Evolutionary conservation across 2,329 filamentous ascomycete species (phyloP), one percentile per base, ranked within the genome.

Genomic region (Neurospora sp.): DNA sequence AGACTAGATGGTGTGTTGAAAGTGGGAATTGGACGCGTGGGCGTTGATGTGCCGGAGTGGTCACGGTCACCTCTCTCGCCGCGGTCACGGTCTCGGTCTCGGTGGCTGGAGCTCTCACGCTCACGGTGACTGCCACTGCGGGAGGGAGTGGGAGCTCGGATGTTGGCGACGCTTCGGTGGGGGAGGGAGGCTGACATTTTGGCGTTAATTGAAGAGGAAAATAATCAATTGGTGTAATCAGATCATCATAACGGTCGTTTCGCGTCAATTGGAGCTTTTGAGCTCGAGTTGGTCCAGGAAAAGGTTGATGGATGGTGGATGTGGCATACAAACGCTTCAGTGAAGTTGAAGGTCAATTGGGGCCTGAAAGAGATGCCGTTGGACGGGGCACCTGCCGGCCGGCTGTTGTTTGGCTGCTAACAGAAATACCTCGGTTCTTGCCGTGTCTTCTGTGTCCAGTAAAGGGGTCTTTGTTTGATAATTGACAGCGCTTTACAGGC

Each of bases 1-100:
- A 91, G 79, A 76, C 88, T 80, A 71, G 88, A 86, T 73, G 88
- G 83, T 66, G 87, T 86, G 74, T 88, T 84, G 77, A 89, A 87
- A 67, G 87, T 81, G 39, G 89, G 78, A 75, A 87, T 80, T 76
- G 82, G 78, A 72, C 86, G 82, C 73, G 85, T 78, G 70, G 88
- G 90, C 9, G 91, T 75, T 8, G 73, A 72, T 17, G 73, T 71
- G 17, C 73, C 73, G 66, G 70, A 92, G 74, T 88, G 87, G 67
- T 90, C 89, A 70, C 83, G 84, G 52, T 82, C 79, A 33, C 69
- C 66, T 58, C 70, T 68, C 28, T 40, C 39, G 23, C 17, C 52
- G 17, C 52, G 52, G 11, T 62, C 52, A 17, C 52, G 19, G 6
- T 58, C 52, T 23, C 52, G 52, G 52, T 62, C 52, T 42, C 40